Base-by-base conservation (phyloP, 2,329 filamentous ascomycete genomes). In the Colletotrichum spinosum region DNA sequence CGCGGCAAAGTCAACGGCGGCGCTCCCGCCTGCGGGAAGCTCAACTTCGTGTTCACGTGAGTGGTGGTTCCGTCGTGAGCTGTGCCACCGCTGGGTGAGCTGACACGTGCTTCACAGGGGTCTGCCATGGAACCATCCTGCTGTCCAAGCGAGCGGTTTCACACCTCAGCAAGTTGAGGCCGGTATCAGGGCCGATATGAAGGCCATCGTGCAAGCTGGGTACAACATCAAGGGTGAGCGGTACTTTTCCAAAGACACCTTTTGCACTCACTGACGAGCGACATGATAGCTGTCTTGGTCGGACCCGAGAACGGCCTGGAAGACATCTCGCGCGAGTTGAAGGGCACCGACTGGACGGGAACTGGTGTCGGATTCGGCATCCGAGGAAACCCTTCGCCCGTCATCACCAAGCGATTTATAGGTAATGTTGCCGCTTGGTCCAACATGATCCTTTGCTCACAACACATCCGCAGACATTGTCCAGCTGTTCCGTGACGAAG, bases 71-170 rank as follows among this genome's bases (percentile, higher is more conserved):
- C 25, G 25, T 25, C 25, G 25, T 25, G 25, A 25, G 25, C 25
- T 25, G 25, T 25, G 25, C 4, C 25, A 25, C 25, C 25, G 25
- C 4, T 25, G 25, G 25, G 25, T 25, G 25, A 25, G 25, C 25
- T 25, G 25, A 25, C 25, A 25, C 25, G 25, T 25, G 41, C 10
- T n/a, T 8, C 38, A 11, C 8, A 64, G 60, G 4, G 63, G 63
- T 13, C 42, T 65, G 15, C 63, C 63, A 34, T 65, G 63, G 63
- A 57, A 65, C 13, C 63, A 65, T 13, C 63, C 63, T 13, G 58
- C 52, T 9, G 8, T 63, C 8, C 49, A 35, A 12, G 46, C 46
- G 10, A 65, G 63, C 33, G 63, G 63, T 6, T 65, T 57, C 15
- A 65, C 63, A 3, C 52, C 63, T 11, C 37, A 62, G 4, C 63